These are phyloP conservation scores for Clitoria ternatea DNA, from an alignment of 306 rosid species.

Conservation along the genomic window DNA sequence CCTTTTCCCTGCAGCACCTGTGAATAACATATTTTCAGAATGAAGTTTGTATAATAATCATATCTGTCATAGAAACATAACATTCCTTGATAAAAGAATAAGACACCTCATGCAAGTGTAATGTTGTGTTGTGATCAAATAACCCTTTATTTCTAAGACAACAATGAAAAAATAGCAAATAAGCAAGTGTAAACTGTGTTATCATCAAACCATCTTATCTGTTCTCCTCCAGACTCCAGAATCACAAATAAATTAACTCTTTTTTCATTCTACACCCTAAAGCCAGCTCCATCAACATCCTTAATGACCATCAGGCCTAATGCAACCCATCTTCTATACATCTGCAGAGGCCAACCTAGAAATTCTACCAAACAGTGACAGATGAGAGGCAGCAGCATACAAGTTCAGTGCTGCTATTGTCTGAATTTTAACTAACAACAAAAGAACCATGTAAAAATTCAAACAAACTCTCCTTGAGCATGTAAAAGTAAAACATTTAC, in stretches of 20 bases:
- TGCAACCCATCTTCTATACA: neutral
- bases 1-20: constrained; percentile 91
- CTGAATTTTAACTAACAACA: neutral
- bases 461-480: neutral
- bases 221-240: neutral
- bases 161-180: neutral
- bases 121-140: neutral
- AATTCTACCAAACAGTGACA: neutral
- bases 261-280: neutral
- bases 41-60: neutral
- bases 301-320: neutral
- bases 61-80: neutral
- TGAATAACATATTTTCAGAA: constrained; percentile 19
- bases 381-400: neutral
- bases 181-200: neutral
- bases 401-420: neutral
- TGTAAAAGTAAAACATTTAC: neutral
- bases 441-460: neutral
- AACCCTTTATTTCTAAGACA: neutral
- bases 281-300: neutral
- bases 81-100: neutral
- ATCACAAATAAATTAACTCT: neutral
- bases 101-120: neutral
- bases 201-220: neutral
- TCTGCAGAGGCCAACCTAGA: neutral